phyloP scores from a whole-genome alignment of 1,284 basidiomycete genomes.

The Cryptococcus neoformans region DNA sequence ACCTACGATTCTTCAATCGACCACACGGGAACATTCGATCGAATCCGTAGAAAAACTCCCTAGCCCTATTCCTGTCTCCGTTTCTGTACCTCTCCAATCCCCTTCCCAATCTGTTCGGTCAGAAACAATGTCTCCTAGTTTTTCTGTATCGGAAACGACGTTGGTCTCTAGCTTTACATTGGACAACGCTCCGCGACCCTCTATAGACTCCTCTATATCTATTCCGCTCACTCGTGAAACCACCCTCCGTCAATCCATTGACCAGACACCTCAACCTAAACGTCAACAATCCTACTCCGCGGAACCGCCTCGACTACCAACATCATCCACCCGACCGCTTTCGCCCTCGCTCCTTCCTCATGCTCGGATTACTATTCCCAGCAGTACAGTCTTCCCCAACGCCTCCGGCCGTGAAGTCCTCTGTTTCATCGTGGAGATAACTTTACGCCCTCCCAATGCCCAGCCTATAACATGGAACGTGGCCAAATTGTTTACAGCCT shows the following conservation, averaged over 20 bases:
- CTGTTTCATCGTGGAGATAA: conserved; percentile 45
- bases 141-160: background rate
- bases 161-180: background rate
- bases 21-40: background rate
- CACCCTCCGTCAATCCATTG: background rate
- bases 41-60: conserved; percentile 3
- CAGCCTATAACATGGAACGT: conserved; percentile 73
- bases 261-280: background rate
- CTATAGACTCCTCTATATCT: background rate
- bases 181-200: background rate
- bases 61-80: conserved; percentile 7
- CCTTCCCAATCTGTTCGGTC: background rate
- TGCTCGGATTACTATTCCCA: conserved; percentile 42
- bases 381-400: conserved; percentile 45
- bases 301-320: background rate
- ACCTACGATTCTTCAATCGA: background rate
- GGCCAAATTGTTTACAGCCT: conserved; percentile 91
- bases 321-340: conserved; percentile 7
- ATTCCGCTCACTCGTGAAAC: background rate
- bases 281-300: background rate
- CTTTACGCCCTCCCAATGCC: conserved; percentile 38
- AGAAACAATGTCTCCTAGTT: background rate
- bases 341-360: conserved; percentile 40
- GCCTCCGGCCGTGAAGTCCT: conserved; percentile 44
- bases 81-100: background rate